Percentiles rank a stretch among this genome's conserved stretches.
phyloP scores from a whole-genome alignment of 2,329 filamentous ascomycete species.

The Ophiocordyceps camponoti-floridani region DNA sequence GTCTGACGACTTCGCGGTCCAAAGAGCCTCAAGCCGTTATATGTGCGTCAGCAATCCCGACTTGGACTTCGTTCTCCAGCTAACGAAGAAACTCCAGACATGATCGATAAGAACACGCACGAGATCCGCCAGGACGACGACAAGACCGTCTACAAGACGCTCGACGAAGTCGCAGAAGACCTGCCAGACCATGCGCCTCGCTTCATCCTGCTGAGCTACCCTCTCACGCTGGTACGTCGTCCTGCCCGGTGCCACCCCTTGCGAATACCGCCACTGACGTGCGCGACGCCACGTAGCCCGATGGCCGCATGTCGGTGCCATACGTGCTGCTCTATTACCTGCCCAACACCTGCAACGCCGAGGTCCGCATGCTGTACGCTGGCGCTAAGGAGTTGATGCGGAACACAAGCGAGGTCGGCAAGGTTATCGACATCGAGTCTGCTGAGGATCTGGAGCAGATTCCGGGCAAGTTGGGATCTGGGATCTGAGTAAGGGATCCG shows the following conservation, averaged over 20 bases:
- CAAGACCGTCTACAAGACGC: slow-evolving; percentile 57
- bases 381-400: slow-evolving; percentile 92
- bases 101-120: slow-evolving; percentile 78
- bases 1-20: slow-evolving; percentile 72
- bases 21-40: slow-evolving; percentile 82
- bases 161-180: slow-evolving; percentile 71
- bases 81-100: slow-evolving; percentile 35
- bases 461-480: slow-evolving; percentile 41
- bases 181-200: slow-evolving; percentile 83
- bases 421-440: slow-evolving; percentile 68
- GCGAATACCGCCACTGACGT: not conserved
- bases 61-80: not conserved
- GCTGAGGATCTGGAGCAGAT: slow-evolving; percentile 72
- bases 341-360: slow-evolving; percentile 75
- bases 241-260: not conserved
- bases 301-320: slow-evolving; percentile 71
- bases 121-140: slow-evolving; percentile 77
- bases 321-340: slow-evolving; percentile 94
- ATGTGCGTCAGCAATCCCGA: slow-evolving; percentile 36
- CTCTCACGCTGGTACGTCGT: slow-evolving; percentile 56
- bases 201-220: slow-evolving; percentile 81
- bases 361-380: slow-evolving; percentile 84
- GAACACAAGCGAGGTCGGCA: slow-evolving; percentile 77
- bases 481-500: slow-evolving; percentile 10
- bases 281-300: slow-evolving; percentile 32